Base-by-base conservation (phyloP, 23 red algal genomes). In the Gracilaria domingensis region DNA sequence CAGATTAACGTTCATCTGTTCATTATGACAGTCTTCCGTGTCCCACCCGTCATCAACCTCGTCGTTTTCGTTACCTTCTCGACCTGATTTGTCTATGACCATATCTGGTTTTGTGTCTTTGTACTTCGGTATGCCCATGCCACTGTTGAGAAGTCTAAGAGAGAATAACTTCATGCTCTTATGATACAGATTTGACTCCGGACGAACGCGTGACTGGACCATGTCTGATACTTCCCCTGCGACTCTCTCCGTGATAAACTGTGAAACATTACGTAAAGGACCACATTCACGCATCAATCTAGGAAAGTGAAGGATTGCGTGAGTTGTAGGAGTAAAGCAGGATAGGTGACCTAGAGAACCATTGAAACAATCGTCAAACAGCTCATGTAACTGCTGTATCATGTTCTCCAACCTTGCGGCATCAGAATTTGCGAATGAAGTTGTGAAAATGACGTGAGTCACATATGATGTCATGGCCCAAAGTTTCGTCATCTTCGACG, bases 251-350 rank as follows among this genome's bases (percentile, higher is more conserved):
- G 54, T 58, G 54, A 58, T 58, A 58, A 18, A 58, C 23, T 18
- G 54, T 6, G 54, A 58, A 58, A 58, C 54, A 23, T 58, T 58
- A 2, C 7, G 8, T 12, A 58, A 16, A 12, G 23, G 54, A 58
- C 23, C 54, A 58, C 54, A 58, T 58, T 58, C 54, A 58, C 2
- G 4, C 4, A 58, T 6, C 14, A 58, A 12, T 18, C 8, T 23
- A 4, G 54, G 54, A 16, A 58, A 58, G 54, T 58, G 54, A 23
- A 58, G 23, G 14, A 58, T 58, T 58, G 54, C 18, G 14, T 58
- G 66, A 33, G 66, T 73, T 40, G 34, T 73, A 4, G 66, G 28
- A 38, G 66, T 73, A 18, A 73, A 73, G 66, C 66, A 73, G 66
- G 33, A 73, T 73, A 2, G 17, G 18, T 12, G 14, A n/a, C 18